These are phyloP conservation scores for Tricholoma matsutake DNA, from an alignment of 768 basidiomycete species.

Conservation along the genomic window DNA sequence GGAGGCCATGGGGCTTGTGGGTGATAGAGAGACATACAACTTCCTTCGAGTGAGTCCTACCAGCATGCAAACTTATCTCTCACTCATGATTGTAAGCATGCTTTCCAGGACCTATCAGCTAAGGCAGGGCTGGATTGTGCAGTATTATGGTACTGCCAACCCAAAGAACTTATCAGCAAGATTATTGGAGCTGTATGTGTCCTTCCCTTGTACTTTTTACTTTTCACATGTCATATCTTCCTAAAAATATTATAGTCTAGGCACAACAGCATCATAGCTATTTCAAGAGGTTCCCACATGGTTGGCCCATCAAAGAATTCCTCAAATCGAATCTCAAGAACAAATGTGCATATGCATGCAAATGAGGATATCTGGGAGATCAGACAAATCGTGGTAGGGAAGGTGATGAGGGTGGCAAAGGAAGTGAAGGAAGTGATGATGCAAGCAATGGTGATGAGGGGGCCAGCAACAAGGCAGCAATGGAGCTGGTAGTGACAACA, in stretches of 20 bases:
- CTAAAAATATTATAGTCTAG: background rate
- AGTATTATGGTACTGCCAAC: background rate
- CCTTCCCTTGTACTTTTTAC: background rate
- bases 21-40: background rate
- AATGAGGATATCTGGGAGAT: background rate
- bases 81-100: background rate
- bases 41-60: background rate
- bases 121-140: background rate
- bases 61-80: background rate
- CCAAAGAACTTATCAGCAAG: background rate
- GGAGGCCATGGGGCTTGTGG: background rate
- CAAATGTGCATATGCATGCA: background rate
- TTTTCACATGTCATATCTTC: background rate
- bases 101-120: background rate
- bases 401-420: background rate
- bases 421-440: background rate
- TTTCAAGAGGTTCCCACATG: background rate
- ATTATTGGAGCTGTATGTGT: background rate
- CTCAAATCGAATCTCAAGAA: background rate
- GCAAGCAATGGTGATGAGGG: background rate
- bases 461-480: background rate
- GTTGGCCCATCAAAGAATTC: background rate
- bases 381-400: background rate
- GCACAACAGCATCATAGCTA: background rate
- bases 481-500: too few species aligned